A percentile compares a stretch with the other conserved stretches of the same genome.
Evolutionary conservation across 140 eudicot genomes (phyloP).

Genomic region (Anethum foeniculum): DNA sequence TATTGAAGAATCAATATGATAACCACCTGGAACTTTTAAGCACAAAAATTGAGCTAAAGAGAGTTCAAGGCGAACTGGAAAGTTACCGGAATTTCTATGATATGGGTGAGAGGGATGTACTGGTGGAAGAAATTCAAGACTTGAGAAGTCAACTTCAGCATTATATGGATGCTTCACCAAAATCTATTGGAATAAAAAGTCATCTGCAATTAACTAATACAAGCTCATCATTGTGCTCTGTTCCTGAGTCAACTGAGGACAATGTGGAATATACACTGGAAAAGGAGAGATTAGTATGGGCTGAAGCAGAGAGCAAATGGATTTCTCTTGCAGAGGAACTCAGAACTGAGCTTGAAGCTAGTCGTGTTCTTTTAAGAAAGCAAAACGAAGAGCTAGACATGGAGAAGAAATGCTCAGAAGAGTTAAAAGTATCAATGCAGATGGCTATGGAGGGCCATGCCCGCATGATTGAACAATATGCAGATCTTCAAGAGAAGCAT

Average conservation of each 20-base stretch:
- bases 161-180: conserved; percentile 59
- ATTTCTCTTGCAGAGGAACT: conserved; percentile 56
- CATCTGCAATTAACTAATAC: conserved; percentile 45
- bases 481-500: conserved; percentile 86
- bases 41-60: conserved; percentile 59
- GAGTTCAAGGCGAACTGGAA: conserved; percentile 71
- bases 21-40: conserved; percentile 71
- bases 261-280: conserved; percentile 54
- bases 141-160: conserved; percentile 62
- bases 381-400: conserved; percentile 55
- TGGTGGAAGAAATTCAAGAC: conserved; percentile 83
- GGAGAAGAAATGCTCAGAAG: conserved; percentile 81
- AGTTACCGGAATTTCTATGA: conserved; percentile 68
- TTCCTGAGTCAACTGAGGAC: conserved; percentile 36
- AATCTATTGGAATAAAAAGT: conserved; percentile 28
- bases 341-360: conserved; percentile 55
- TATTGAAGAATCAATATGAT: conserved; percentile 66
- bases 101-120: conserved; percentile 77
- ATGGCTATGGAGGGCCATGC: conserved; percentile 96
- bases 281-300: conserved; percentile 54
- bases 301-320: conserved; percentile 77
- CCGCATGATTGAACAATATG: conserved; percentile 87
- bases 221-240: conserved; percentile 29
- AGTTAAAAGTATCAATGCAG: conserved; percentile 85
- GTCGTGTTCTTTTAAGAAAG: conserved; percentile 33